A percentile compares a stretch with the other conserved stretches of the same genome.
phyloP scores from a whole-genome alignment of 2,329 filamentous ascomycete species.

The Saccharata proteae region DNA sequence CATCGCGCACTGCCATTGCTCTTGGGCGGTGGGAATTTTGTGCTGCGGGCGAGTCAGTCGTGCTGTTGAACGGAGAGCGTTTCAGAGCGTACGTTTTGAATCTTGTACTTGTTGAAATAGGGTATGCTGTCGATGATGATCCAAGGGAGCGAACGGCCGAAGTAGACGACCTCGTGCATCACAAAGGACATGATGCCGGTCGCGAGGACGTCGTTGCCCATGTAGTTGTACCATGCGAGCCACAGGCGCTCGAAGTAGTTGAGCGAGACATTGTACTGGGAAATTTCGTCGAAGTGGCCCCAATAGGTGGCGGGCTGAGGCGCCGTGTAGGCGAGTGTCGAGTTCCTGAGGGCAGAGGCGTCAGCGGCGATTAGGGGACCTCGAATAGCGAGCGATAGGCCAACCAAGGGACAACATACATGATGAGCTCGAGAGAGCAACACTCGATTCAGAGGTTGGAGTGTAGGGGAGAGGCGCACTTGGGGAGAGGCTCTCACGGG shows the following conservation, averaged over 20 bases:
- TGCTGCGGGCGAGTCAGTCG: conserved; percentile 30
- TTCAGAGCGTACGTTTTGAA: conserved; percentile 66
- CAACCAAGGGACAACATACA: too few relatives aligned
- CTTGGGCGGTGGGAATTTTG: conserved; percentile 84
- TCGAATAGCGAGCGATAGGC: too few relatives aligned
- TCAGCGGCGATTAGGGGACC: conserved; percentile 3
- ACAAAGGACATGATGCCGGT: conserved; percentile 96
- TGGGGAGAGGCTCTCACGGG: too few relatives aligned
- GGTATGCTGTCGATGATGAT: conserved; percentile 84
- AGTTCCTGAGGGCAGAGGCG: conserved; percentile 20
- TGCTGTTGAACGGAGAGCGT: too few relatives aligned
- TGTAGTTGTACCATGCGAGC: conserved; percentile 94
- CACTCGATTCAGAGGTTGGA: too few relatives aligned
- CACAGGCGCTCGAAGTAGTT: conserved; percentile 81
- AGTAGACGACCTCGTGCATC: conserved; percentile 92
- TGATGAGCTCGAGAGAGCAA: too few relatives aligned
- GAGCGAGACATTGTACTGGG: conserved; percentile 68
- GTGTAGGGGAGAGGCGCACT: too few relatives aligned
- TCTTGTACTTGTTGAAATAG: conserved; percentile 86
- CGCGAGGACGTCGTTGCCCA: conserved; percentile 93
- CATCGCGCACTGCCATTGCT: conserved; percentile 89
- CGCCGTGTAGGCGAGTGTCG: conserved; percentile 23
- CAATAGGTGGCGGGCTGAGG: conserved; percentile 43
- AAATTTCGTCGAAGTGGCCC: conserved; percentile 53
- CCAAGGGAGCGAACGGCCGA: conserved; percentile 81